Percentiles rank a stretch among this genome's conserved stretches.
Evolutionary conservation across 1,139 yeast genomes (phyloP).

Genomic region (Nematodospora anomalae): DNA sequence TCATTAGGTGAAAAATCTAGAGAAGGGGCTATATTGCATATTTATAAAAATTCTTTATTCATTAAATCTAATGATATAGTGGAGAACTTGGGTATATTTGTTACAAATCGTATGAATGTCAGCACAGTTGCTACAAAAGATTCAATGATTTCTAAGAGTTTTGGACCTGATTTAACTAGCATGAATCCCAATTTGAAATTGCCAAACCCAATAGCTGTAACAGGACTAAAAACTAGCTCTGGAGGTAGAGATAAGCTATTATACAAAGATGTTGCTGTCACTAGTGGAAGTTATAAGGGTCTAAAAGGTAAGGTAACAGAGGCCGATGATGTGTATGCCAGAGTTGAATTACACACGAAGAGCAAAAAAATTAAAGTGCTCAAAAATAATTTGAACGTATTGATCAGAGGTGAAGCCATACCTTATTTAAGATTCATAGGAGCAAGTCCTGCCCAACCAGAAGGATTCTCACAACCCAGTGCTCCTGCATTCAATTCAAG

Average conservation of each 20-base stretch:
- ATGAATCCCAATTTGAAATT: constrained; percentile 82
- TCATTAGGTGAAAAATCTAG: constrained; percentile 60
- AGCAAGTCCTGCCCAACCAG: constrained; percentile 31
- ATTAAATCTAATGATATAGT: constrained; percentile 73
- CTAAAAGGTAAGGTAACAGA: constrained; percentile 91
- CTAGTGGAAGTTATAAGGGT: constrained; percentile 92
- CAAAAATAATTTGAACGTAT: constrained; percentile 72
- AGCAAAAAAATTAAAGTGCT: constrained; percentile 84
- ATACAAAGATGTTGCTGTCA: constrained; percentile 81
- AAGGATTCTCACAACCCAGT: constrained; percentile 22
- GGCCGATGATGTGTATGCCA: constrained; percentile 86
- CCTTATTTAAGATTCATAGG: constrained; percentile 82
- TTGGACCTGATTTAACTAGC: constrained; percentile 68
- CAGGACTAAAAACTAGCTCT: constrained; percentile 54
- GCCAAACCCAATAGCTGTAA: constrained; percentile 41
- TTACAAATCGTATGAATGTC: constrained; percentile 71
- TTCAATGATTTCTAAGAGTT: constrained; percentile 52
- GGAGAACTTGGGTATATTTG: constrained; percentile 93
- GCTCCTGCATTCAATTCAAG: constrained; percentile 44
- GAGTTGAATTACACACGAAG: constrained; percentile 92
- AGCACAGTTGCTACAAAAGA: constrained; percentile 85
- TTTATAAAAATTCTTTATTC: constrained; percentile 77
- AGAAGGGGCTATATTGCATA: constrained; percentile 85
- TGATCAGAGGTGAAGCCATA: constrained; percentile 63
- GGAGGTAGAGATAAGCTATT: constrained; percentile 81